Evolutionary conservation across 2,329 filamentous ascomycete genomes (phyloP).

Genomic region (Microsporum audouinii): DNA sequence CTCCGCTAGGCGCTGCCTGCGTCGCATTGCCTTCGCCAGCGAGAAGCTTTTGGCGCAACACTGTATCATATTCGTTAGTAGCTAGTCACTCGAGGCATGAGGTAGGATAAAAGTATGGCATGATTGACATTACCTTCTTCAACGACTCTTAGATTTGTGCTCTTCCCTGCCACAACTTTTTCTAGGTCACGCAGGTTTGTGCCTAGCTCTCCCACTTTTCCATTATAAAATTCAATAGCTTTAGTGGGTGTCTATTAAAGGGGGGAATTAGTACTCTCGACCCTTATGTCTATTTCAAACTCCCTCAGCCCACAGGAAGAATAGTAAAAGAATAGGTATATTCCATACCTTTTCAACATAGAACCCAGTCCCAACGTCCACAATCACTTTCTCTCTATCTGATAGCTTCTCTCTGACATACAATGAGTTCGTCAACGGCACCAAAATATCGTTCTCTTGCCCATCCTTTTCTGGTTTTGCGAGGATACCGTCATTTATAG

Average conservation of each 20-base stretch:
- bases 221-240: conserved; percentile 55
- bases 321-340: not conserved
- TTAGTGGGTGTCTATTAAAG: conserved; percentile 42
- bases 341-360: conserved; percentile 72
- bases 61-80: conserved; percentile 20
- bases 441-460: conserved; percentile 49
- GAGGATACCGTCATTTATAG: conserved; percentile 52
- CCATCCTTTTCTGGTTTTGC: conserved; percentile 22
- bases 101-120: not conserved
- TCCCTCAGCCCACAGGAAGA: not conserved
- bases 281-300: not conserved
- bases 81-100: not conserved
- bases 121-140: conserved; percentile 59
- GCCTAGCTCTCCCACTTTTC: conserved; percentile 55
- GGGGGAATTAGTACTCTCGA: not conserved
- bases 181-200: conserved; percentile 57
- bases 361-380: conserved; percentile 89
- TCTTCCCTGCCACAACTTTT: conserved; percentile 61
- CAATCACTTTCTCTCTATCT: conserved; percentile 64
- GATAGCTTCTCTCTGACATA: conserved; percentile 80
- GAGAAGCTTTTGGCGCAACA: conserved; percentile 43
- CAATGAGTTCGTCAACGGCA: conserved; percentile 88
- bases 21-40: conserved; percentile 31
- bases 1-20: conserved; percentile 22
- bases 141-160: conserved; percentile 69